Percentiles rank a stretch among this genome's conserved stretches.
These are phyloP conservation scores for Rhodotorula taiwanensis DNA, from an alignment of 768 basidiomycete species.

Conservation along the genomic window DNA sequence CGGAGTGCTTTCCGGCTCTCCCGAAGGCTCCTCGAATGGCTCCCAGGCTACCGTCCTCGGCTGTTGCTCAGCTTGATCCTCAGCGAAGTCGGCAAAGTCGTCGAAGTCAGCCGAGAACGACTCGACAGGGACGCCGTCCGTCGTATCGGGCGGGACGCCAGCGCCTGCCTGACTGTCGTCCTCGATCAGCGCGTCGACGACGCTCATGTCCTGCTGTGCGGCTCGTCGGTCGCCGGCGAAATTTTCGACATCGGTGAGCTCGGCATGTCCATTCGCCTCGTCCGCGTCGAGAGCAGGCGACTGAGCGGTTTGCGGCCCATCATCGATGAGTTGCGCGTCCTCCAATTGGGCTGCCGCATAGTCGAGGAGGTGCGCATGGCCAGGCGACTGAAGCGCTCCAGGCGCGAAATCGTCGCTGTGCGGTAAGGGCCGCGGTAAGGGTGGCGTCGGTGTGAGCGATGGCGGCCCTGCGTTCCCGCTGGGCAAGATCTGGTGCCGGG, in stretches of 20 bases:
- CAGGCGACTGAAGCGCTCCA: no score
- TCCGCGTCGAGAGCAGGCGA: neutral
- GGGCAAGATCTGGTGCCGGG: no score
- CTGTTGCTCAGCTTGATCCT: neutral
- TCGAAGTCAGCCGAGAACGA: neutral
- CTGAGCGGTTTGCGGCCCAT: neutral
- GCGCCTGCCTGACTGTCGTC: neutral
- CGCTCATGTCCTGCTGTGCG: neutral
- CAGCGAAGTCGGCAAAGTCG: constrained; percentile 12
- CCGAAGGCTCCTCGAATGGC: constrained; percentile 13
- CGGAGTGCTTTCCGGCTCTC: neutral
- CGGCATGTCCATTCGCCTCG: neutral
- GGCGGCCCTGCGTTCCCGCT: no score
- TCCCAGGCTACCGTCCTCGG: neutral
- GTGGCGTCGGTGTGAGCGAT: neutral
- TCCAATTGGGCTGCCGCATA: neutral
- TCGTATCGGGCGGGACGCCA: neutral
- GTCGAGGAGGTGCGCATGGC: no score
- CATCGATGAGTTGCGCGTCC: neutral
- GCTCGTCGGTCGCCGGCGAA: neutral
- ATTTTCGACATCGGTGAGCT: neutral
- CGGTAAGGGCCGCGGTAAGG: neutral
- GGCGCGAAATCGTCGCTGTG: constrained; percentile 8
- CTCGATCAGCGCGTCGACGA: neutral
- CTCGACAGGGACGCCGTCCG: neutral